Evolutionary conservation across 1,139 yeast species (phyloP).

Genomic region (Geotrichum histeridarum): DNA sequence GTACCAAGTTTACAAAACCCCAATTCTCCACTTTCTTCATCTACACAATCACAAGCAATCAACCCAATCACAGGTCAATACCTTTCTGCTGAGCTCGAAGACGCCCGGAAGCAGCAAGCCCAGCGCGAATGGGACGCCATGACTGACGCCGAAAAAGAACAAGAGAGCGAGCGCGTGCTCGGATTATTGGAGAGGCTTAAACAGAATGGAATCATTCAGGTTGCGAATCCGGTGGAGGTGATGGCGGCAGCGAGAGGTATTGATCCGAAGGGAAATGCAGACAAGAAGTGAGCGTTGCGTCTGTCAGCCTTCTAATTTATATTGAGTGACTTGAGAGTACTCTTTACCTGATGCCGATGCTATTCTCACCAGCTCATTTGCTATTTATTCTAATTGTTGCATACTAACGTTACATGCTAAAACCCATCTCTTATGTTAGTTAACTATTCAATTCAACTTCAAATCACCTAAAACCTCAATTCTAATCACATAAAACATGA

Average conservation of each 20-base stretch:
- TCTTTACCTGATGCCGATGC: no score
- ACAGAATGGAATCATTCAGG: conserved; percentile 45
- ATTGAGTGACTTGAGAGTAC: background rate
- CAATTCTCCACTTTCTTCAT: no score
- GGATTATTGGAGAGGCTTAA: conserved; percentile 48
- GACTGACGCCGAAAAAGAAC: conserved; percentile 51
- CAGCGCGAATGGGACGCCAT: conserved; percentile 32
- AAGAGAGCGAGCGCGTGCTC: conserved; percentile 50
- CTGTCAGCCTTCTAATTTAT: background rate
- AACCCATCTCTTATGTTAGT: no score
- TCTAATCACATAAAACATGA: no score
- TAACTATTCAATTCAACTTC: no score
- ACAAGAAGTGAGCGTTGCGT: background rate
- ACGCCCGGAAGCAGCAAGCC: background rate
- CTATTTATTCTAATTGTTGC: no score
- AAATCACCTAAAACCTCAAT: no score
- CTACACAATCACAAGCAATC: conserved; percentile 7
- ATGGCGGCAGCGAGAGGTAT: background rate
- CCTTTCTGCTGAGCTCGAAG: conserved; percentile 4
- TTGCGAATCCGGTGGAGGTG: conserved; percentile 38
- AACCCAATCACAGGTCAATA: conserved; percentile 35
- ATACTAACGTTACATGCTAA: no score
- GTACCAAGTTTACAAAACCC: no score
- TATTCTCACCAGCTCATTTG: no score
- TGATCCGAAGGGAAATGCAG: conserved; percentile 1